These are phyloP conservation scores for Ambrosia trifida DNA, from an alignment of 129 eudicot species.

Conservation along the genomic window DNA sequence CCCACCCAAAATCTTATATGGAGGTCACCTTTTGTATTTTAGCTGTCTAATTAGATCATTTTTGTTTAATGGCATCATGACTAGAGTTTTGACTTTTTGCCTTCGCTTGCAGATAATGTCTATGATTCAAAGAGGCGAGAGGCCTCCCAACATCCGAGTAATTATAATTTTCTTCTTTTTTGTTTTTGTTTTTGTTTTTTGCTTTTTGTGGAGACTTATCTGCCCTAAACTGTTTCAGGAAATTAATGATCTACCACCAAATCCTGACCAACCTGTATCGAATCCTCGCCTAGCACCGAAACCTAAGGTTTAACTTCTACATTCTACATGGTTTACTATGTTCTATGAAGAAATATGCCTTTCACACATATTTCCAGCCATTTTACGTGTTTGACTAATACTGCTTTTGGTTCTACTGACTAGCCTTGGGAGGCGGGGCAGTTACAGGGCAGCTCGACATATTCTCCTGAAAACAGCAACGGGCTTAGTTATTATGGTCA, in stretches of 20 bases:
- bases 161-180: neutral
- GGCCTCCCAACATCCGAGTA: conserved; percentile 86
- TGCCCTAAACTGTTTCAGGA: conserved; percentile 51
- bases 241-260: conserved; percentile 87
- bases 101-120: conserved; percentile 67
- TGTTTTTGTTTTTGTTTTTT: neutral
- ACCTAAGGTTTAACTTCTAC: conserved; percentile 58
- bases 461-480: conserved; percentile 40
- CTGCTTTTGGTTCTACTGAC: neutral
- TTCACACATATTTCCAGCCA: neutral
- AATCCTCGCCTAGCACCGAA: conserved; percentile 77
- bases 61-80: neutral
- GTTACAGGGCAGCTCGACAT: conserved; percentile 46
- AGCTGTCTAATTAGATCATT: conserved; percentile 1
- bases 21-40: conserved; percentile 49
- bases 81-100: conserved; percentile 12
- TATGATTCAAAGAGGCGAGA: conserved; percentile 97
- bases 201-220: conserved; percentile 1
- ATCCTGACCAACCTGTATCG: conserved; percentile 88
- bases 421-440: conserved; percentile 87
- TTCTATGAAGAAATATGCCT: neutral
- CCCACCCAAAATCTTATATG: conserved; percentile 75
- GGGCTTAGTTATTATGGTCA: conserved; percentile 31
- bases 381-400: neutral
- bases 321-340: neutral